Base-by-base conservation (phyloP, 169 alveolate genomes). In the Eimeria necatrix region DNA sequence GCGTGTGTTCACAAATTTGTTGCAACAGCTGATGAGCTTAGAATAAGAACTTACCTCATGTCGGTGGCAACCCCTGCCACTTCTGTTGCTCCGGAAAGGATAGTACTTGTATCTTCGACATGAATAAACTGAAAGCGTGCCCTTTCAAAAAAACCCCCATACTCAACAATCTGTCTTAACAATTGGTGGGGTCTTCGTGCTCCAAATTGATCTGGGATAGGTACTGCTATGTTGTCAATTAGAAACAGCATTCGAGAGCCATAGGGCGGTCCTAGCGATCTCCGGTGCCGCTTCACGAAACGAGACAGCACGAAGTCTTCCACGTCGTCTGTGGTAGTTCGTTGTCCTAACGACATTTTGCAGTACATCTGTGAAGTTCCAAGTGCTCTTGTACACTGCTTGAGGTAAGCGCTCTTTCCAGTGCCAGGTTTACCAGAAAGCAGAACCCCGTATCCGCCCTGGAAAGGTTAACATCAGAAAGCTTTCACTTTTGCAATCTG, bases 141-240 rank as follows among this genome's bases (percentile, higher is more conserved):
- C 59, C 98, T 90, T 95, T 98, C 99, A 94, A 97, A 98, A 96
- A 98, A 98, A 60, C 99, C 99, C 76, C 98, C 98, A 93, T 97
- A 96, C 96, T 98, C 99, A 26, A 99, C 98, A 0, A 98, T 90
- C 95, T 98, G 98, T 88, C 99, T 94, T 68, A 98, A 95, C 96
- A 98, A 97, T 96, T 99, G 99, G 84, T 98, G 96, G 49, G 99
- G 98, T 88, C 98, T 97, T 97, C 98, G 99, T 94, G 98, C 99
- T 22, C 99, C 99, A 99, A 99, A 99, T 96, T 97, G 97, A 94
- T 99, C 98, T 61, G 98, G 99, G 95, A 96, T 97, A 52, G 99
- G 99, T 99, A 98, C 98, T 71, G 99, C 96, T 97, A 98, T 97
- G 96, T 99, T 99, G 97, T 99, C 99, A 95, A 99, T 95, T 96